These are phyloP conservation scores for Fragaria vesca DNA, from an alignment of 306 rosid genomes.

Conservation along the genomic window DNA sequence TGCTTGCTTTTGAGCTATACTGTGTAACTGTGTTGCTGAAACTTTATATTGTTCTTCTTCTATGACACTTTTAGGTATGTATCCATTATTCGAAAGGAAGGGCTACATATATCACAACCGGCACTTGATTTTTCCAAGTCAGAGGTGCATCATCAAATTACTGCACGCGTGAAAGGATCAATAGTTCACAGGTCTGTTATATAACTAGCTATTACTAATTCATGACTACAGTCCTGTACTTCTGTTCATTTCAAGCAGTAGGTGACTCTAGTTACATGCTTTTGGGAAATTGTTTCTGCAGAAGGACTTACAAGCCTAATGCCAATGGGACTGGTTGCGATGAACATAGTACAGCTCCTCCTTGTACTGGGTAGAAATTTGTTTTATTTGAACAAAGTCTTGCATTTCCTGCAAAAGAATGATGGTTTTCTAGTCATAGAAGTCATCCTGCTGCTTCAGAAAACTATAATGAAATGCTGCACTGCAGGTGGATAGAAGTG, in stretches of 20 bases:
- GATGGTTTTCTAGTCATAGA: conserved; percentile 2
- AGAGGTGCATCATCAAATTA: conserved; percentile 91
- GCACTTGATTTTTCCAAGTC: conserved; percentile 71
- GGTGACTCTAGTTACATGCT: conserved; percentile 16
- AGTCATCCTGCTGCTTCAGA: conserved; percentile 10
- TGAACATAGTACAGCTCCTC: conserved; percentile 67
- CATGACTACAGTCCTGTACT: neutral
- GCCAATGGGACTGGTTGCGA: conserved; percentile 59
- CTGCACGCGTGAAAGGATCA: conserved; percentile 66
- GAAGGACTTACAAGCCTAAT: conserved; percentile 65
- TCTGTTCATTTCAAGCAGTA: neutral
- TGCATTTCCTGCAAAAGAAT: neutral
- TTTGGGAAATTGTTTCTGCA: conserved; percentile 40
- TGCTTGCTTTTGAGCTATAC: neutral
- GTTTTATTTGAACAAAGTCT: neutral
- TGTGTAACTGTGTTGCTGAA: neutral
- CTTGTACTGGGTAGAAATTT: conserved; percentile 80
- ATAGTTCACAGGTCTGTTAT: conserved; percentile 66
- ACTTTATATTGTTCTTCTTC: conserved; percentile 10
- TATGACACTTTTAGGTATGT: conserved; percentile 47
- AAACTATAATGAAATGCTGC: conserved; percentile 25
- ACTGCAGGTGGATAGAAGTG: conserved; percentile 93
- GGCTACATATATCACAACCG: conserved; percentile 91
- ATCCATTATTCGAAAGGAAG: conserved; percentile 64
- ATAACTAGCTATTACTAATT: conserved; percentile 1